Evolutionary conservation across 2,329 filamentous ascomycete species (phyloP), one percentile per base, ranked within the genome.

Genomic region (Colletotrichum zoysiae): DNA sequence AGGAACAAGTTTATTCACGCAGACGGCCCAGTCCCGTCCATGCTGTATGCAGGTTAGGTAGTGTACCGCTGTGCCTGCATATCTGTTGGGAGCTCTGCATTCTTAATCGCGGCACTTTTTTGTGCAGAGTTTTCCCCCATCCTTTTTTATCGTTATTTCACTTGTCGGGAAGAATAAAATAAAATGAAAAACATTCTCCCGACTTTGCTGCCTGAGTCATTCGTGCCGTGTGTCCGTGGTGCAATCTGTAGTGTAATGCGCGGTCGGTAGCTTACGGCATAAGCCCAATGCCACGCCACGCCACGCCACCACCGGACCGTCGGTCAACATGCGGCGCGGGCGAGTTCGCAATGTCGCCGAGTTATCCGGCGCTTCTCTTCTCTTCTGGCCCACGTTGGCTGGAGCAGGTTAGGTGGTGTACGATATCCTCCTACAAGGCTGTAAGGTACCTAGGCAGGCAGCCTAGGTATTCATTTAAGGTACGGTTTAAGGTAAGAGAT

Each of bases 1-100:
- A 69, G 65, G 69, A 59, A 71, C 65, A 69, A 59, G 59, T 50
- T 59, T 63, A 68, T 59, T 68, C 69, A 42, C 65, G 42, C 58
- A 64, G 65, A 44, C 18, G 18, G 46, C 42, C 64, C 38, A 26
- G 46, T 60, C 30, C 56, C 42, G 33, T 38, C 50, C 50, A 64
- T 56, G 66, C 60, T 53, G 35, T 48, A 30, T 30, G 30, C 4
- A 30, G 30, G 30, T 30, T 30, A 30, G 30, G 30, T 30, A 30
- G 30, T 30, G 30, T 30, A 30, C 30, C 3, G 30, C 53, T 40
- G 58, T 63, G 59, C 59, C 40, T 68, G 69, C 65, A 64, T 20
- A 51, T 64, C 23, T 60, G n/a, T 11, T 5, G 5, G 18, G 35
- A 11, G 44, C 59, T 53, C 69, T 71, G 18, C 26, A 51, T 23